Percentiles rank a stretch among this genome's conserved stretches.
These are phyloP conservation scores for Excoecaria cochinchinensis DNA, from an alignment of 345 rosid genomes.

Conservation along the genomic window DNA sequence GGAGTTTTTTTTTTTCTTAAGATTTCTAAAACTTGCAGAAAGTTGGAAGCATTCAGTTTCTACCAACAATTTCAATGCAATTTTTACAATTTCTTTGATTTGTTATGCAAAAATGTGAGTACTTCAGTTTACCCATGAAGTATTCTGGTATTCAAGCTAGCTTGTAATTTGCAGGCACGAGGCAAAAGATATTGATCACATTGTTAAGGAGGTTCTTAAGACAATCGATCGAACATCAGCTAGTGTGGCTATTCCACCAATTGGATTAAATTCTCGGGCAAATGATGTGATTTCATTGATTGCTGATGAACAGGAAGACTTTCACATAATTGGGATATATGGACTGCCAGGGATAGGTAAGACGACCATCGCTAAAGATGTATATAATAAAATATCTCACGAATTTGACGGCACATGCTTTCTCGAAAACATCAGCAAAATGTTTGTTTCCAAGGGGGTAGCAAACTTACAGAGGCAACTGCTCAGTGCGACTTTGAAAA, in stretches of 20 bases:
- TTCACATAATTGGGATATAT: constrained; percentile 24
- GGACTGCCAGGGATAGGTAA: constrained; percentile 30
- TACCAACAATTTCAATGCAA: neutral
- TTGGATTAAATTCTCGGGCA: constrained; percentile 8
- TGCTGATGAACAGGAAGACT: neutral
- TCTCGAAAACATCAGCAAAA: constrained; percentile 17
- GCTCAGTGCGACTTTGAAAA: constrained; percentile 4
- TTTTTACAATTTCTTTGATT: neutral
- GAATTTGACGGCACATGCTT: constrained; percentile 31
- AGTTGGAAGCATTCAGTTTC: neutral
- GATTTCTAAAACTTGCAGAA: too few relatives aligned
- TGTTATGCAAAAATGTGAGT: neutral
- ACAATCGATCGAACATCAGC: neutral
- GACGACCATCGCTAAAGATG: constrained; percentile 18
- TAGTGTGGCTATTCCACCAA: neutral
- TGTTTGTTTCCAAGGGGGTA: neutral
- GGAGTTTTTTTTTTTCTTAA: too few relatives aligned
- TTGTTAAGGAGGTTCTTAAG: constrained; percentile 2
- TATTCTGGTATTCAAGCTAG: neutral
- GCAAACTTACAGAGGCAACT: constrained; percentile 23
- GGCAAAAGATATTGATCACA: neutral
- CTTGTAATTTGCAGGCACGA: constrained; percentile 2
- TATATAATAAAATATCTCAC: constrained; percentile 13
- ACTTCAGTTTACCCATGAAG: neutral
- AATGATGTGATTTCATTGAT: constrained; percentile 6